Evolutionary conservation across 2,329 filamentous ascomycete genomes (phyloP).

Genomic region (Talaromyces islandicus): DNA sequence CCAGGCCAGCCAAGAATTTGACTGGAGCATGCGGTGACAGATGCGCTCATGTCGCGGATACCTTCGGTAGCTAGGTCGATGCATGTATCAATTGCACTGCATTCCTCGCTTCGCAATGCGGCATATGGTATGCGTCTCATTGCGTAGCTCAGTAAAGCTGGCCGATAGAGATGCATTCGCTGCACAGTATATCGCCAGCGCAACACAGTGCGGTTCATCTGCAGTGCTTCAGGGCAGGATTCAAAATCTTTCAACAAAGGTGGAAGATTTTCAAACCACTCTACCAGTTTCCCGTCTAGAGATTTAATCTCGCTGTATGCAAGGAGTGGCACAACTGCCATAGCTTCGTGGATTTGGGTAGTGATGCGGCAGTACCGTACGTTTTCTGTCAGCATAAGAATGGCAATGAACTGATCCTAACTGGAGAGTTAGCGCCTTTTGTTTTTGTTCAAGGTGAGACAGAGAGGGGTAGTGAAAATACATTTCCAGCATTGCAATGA

Average conservation of each 20-base stretch:
- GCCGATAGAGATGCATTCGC: constrained; percentile 68
- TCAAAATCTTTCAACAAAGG: constrained; percentile 59
- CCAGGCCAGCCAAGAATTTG: constrained; percentile 77
- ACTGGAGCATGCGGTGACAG: constrained; percentile 63
- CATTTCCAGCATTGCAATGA: constrained; percentile 40
- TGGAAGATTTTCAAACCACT: constrained; percentile 67
- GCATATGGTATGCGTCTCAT: constrained; percentile 47
- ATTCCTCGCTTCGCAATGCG: constrained; percentile 54
- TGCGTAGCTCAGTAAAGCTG: constrained; percentile 62
- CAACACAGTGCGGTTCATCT: constrained; percentile 67
- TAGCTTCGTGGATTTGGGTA: constrained; percentile 65
- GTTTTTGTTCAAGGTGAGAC: neutral
- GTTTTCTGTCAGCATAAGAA: constrained; percentile 68
- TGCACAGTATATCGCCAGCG: constrained; percentile 78
- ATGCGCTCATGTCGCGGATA: constrained; percentile 59
- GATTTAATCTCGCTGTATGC: constrained; percentile 60
- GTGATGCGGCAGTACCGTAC: constrained; percentile 75
- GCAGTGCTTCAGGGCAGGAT: constrained; percentile 64
- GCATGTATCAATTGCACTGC: constrained; percentile 62
- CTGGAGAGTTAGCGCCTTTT: constrained; percentile 8
- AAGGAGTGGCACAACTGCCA: constrained; percentile 64
- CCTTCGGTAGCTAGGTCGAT: constrained; percentile 63
- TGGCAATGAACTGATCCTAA: constrained; percentile 55
- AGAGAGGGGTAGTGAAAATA: constrained; percentile 12
- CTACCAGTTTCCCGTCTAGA: constrained; percentile 62